Evolutionary conservation across 306 rosid genomes (phyloP).

Genomic region (Trifolium subterraneum): DNA sequence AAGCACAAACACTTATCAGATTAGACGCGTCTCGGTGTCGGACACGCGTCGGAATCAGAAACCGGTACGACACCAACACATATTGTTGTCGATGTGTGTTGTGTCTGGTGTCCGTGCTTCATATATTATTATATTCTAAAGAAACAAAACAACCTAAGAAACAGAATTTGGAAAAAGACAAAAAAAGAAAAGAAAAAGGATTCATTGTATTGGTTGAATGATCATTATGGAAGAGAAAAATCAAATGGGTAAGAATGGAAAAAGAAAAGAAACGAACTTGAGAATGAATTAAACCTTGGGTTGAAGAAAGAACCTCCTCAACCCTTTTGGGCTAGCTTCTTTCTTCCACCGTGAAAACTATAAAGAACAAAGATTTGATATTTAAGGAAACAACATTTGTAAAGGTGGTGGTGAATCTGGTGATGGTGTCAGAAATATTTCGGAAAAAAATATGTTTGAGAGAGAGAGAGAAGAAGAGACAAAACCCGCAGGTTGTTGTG

Average conservation of each 20-base stretch:
- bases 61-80: too few relatives aligned
- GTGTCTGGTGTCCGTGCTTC: too few relatives aligned
- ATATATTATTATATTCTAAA: too few relatives aligned
- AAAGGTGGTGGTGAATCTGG: slow-evolving; percentile 43
- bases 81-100: too few relatives aligned
- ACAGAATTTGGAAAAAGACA: not conserved
- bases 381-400: slow-evolving; percentile 32
- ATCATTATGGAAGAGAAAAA: slow-evolving; percentile 16
- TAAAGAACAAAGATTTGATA: slow-evolving; percentile 23
- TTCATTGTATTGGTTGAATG: slow-evolving; percentile 17
- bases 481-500: not conserved
- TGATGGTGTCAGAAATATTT: not conserved
- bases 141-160: not conserved
- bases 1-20: too few relatives aligned
- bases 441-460: not conserved
- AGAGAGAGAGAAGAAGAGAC: not conserved
- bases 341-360: slow-evolving; percentile 43
- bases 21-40: too few relatives aligned
- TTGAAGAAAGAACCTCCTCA: slow-evolving; percentile 46
- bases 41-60: too few relatives aligned
- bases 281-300: slow-evolving; percentile 51
- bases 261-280: not conserved
- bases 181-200: not conserved
- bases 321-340: slow-evolving; percentile 37
- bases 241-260: not conserved